Evolutionary conservation across 371 early-diverging fungal genomes (phyloP), one percentile per base, ranked within the genome.

Genomic region (Gilbertella persicaria): DNA sequence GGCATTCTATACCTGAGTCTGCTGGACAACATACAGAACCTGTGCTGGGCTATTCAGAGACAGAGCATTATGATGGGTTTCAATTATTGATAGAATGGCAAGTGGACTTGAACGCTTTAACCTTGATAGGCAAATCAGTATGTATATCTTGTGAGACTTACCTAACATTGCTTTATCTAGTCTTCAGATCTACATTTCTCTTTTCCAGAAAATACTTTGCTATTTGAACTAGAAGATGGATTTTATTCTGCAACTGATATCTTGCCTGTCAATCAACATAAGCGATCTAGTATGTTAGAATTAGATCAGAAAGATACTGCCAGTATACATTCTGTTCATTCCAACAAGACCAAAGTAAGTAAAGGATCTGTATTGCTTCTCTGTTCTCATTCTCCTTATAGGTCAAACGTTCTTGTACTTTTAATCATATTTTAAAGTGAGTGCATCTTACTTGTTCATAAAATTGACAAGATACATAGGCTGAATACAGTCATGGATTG

Each of bases 401-500:
- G 73, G 55, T 35, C 13, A 75, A 71, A 44, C 67, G 70, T 33
- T 83, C 84, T 9, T 83, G 81, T 45, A 79, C 76, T 0, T 80
- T 78, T 47, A 75, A 78, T 19, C 61, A 71, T 24, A 74, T 81
- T 41, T 67, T 79, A 53, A 67, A 69, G 73, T 73, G 69, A 53
- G 51, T 44, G 0, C 24, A 8, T 25, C 6, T 40, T 13, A 23
- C 28, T 20, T 26, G 9, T 2, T 14, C 17, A 23, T 17, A 35
- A 9, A 37, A 20, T 26, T 1, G 25, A 4, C 2, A 10, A 33
- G 8, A 5, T 30, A 10, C 45, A 0, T 49, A 75, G 70, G 43
- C 28, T 80, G 33, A 83, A 78, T 56, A 78, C 81, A 33, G 51
- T 81, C 14, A 75, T 78, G 50, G 79, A 79, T 24, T 81, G 80